These are phyloP conservation scores for Ogataea henricii DNA, from an alignment of 805 yeast species.

Conservation along the genomic window DNA sequence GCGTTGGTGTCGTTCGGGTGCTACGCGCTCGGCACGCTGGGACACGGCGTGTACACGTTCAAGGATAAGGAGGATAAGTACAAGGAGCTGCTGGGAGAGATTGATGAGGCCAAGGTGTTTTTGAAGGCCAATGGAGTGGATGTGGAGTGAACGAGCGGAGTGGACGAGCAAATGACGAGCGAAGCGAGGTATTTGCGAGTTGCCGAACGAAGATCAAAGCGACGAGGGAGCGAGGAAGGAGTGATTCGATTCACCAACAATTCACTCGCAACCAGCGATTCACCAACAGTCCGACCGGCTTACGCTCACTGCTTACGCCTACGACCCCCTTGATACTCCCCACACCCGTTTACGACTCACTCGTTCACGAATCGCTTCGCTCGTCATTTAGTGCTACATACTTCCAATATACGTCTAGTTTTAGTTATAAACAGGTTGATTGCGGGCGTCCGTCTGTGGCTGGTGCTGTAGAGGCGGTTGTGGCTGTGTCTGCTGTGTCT, in stretches of 20 bases:
- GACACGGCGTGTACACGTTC: slow-evolving; percentile 68
- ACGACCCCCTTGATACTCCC: too few species aligned
- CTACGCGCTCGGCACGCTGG: slow-evolving; percentile 66
- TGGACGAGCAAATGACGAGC: background rate
- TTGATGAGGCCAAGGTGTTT: slow-evolving; percentile 63
- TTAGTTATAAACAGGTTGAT: slow-evolving; percentile 3
- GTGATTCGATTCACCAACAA: too few species aligned
- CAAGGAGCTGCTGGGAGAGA: slow-evolving; percentile 57
- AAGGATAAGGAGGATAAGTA: slow-evolving; percentile 72
- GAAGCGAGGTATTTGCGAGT: background rate
- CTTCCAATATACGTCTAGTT: slow-evolving; percentile 2
- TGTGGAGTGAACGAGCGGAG: slow-evolving; percentile 34
- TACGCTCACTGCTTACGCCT: too few species aligned
- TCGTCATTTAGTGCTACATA: slow-evolving; percentile 2
- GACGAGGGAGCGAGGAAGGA: too few species aligned
- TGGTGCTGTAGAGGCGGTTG: slow-evolving; percentile 1
- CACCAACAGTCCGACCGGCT: too few species aligned
- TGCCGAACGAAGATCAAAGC: background rate
- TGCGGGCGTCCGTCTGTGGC: background rate
- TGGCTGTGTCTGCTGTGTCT: background rate
- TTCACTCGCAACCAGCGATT: too few species aligned
- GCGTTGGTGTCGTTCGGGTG: slow-evolving; percentile 66
- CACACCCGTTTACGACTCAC: too few species aligned
- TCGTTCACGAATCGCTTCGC: too few species aligned
- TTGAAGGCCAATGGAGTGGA: slow-evolving; percentile 57